phyloP scores from a whole-genome alignment of 805 yeast genomes.

The Candida stauntonica region DNA sequence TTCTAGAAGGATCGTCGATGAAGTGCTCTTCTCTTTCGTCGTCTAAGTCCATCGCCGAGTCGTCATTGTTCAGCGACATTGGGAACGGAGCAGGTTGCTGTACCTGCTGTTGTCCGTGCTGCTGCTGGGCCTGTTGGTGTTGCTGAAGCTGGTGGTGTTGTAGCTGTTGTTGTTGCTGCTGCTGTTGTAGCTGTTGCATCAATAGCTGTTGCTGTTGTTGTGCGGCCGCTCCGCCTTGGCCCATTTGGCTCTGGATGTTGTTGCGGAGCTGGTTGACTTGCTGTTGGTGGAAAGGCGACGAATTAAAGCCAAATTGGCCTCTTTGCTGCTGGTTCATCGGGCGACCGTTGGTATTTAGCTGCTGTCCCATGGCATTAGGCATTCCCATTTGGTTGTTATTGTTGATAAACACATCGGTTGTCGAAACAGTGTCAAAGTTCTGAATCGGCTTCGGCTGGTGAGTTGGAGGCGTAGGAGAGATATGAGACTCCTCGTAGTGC shows the following conservation, averaged over 20 bases:
- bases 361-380: slow-evolving; percentile 14
- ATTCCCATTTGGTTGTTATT: slow-evolving; percentile 35
- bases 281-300: slow-evolving; percentile 9
- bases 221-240: slow-evolving; percentile 10
- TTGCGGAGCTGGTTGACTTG: slow-evolving; percentile 16
- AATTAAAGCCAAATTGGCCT: slow-evolving; percentile 22
- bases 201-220: slow-evolving; percentile 15
- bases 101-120: slow-evolving; percentile 15
- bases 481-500: slow-evolving; percentile 96
- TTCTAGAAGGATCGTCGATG: slow-evolving; percentile 96
- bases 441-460: slow-evolving; percentile 47
- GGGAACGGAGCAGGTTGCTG: slow-evolving; percentile 29
- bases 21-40: slow-evolving; percentile 70
- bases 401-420: slow-evolving; percentile 82
- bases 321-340: slow-evolving; percentile 21
- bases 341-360: slow-evolving; percentile 16
- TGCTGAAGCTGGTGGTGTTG: slow-evolving; percentile 16
- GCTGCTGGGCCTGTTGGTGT: slow-evolving; percentile 12
- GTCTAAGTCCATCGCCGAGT: slow-evolving; percentile 30
- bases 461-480: slow-evolving; percentile 53
- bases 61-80: slow-evolving; percentile 30
- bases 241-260: slow-evolving; percentile 12
- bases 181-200: slow-evolving; percentile 16
- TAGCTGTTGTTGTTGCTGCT: slow-evolving; percentile 17
- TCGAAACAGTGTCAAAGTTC: slow-evolving; percentile 83